Evolutionary conservation across 345 rosid species (phyloP).

Genomic region (Camelina hispida): DNA sequence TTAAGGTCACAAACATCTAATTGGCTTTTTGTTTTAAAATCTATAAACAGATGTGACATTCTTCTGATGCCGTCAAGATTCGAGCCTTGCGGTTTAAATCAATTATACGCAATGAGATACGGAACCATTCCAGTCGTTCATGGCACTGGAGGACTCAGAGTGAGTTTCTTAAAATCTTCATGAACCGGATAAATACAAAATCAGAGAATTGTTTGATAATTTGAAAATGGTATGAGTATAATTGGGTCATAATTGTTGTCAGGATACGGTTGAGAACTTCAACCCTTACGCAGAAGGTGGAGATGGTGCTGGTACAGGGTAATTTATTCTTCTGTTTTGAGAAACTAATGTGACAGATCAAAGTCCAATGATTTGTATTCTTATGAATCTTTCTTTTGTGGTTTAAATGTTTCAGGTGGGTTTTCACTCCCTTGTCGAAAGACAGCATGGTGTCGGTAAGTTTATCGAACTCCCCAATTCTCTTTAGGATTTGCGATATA

Average conservation of each 20-base stretch:
- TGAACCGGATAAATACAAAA: neutral
- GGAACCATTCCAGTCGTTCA: slow-evolving; percentile 93
- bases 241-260: slow-evolving; percentile 25
- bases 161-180: slow-evolving; percentile 48
- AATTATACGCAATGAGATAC: slow-evolving; percentile 97
- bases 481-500: neutral
- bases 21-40: neutral
- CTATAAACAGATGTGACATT: slow-evolving; percentile 81
- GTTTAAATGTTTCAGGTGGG: slow-evolving; percentile 65
- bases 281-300: slow-evolving; percentile 76
- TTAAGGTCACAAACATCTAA: slow-evolving; percentile 17
- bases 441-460: slow-evolving; percentile 83
- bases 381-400: slow-evolving; percentile 10
- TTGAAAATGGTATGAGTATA: neutral
- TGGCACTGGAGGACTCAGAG: slow-evolving; percentile 92
- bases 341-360: neutral
- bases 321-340: slow-evolving; percentile 32
- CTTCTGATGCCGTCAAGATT: slow-evolving; percentile 97
- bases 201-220: slow-evolving; percentile 4
- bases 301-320: slow-evolving; percentile 86
- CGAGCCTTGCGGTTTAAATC: slow-evolving; percentile 96
- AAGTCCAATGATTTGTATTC: slow-evolving; percentile 10
- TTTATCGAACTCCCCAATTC: neutral
- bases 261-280: slow-evolving; percentile 91
- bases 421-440: slow-evolving; percentile 73